These are phyloP conservation scores for Staphylotrichum tortipilum DNA, from an alignment of 495 filamentous ascomycete genomes.

Conservation along the genomic window DNA sequence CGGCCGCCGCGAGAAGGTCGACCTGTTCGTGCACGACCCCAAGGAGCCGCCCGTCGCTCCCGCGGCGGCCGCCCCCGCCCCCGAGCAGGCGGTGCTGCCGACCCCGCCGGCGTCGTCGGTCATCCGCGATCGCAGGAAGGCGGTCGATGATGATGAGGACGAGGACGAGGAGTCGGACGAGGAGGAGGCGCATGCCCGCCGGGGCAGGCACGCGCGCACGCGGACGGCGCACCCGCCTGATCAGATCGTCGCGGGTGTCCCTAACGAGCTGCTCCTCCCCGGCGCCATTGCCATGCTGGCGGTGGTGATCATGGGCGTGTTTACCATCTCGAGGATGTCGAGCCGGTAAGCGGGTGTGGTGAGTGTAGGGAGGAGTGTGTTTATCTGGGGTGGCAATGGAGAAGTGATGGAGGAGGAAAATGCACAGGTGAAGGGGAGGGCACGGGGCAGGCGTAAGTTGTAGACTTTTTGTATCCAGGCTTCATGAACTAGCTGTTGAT, in stretches of 20 bases:
- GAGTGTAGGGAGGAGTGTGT: not conserved
- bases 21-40: slow-evolving; percentile 94
- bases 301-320: slow-evolving; percentile 87
- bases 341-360: slow-evolving; percentile 43
- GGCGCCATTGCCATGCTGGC: slow-evolving; percentile 93
- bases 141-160: slow-evolving; percentile 52
- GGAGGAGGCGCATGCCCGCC: slow-evolving; percentile 40
- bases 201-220: slow-evolving; percentile 28
- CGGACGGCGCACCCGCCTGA: slow-evolving; percentile 44
- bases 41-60: slow-evolving; percentile 69
- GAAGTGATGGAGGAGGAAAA: not conserved
- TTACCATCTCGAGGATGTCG: slow-evolving; percentile 73
- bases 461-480: slow-evolving; percentile 16
- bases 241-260: slow-evolving; percentile 81
- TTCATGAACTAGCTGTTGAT: slow-evolving; percentile 9
- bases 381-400: not conserved
- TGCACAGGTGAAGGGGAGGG: no score
- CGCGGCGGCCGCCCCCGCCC: slow-evolving; percentile 61
- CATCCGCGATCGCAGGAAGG: slow-evolving; percentile 50
- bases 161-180: slow-evolving; percentile 55
- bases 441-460: no score
- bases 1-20: slow-evolving; percentile 78
- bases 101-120: slow-evolving; percentile 48
- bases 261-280: slow-evolving; percentile 88
- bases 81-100: slow-evolving; percentile 30